These are phyloP conservation scores for Russula griseocarnosa DNA, from an alignment of 768 basidiomycete species.

Conservation along the genomic window DNA sequence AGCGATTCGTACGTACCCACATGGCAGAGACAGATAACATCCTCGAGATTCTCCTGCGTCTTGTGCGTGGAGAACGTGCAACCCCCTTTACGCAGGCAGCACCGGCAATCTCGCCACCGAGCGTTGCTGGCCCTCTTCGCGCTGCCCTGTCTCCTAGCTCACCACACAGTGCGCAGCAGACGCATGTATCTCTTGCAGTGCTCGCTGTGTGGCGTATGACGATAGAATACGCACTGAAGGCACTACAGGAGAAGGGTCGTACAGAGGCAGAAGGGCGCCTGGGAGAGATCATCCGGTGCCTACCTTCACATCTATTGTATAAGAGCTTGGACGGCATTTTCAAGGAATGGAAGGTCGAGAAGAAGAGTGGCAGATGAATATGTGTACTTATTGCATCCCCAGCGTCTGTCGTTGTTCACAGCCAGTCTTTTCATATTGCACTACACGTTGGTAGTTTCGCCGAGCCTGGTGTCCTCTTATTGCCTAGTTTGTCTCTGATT, in stretches of 20 bases:
- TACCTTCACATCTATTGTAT: conserved; percentile 84
- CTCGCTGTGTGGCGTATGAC: conserved; percentile 86
- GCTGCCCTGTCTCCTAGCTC: conserved; percentile 70
- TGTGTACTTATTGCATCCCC: conserved; percentile 10
- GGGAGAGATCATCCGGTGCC: conserved; percentile 83
- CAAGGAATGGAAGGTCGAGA: conserved; percentile 85
- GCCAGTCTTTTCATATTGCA: conserved; percentile 6
- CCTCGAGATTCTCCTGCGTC: conserved; percentile 86
- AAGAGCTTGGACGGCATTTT: conserved; percentile 93
- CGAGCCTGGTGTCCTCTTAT: conserved; percentile 6
- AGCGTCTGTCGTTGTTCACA: conserved; percentile 13
- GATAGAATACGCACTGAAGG: conserved; percentile 75
- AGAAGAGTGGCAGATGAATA: conserved; percentile 56
- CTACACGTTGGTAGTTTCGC: conserved; percentile 13
- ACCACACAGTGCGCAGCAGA: conserved; percentile 83
- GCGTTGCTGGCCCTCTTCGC: conserved; percentile 63
- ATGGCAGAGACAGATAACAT: conserved; percentile 84
- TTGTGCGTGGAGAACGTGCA: conserved; percentile 86
- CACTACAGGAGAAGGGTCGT: conserved; percentile 56
- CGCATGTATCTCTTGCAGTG: conserved; percentile 89
- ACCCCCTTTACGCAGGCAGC: conserved; percentile 62
- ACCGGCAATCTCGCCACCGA: conserved; percentile 58
- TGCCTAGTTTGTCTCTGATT: conserved; percentile 2
- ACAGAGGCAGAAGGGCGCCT: conserved; percentile 68
- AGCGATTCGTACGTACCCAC: conserved; percentile 85